Evolutionary conservation across 2,329 filamentous ascomycete species (phyloP).

Genomic region (Bertia moriformis): DNA sequence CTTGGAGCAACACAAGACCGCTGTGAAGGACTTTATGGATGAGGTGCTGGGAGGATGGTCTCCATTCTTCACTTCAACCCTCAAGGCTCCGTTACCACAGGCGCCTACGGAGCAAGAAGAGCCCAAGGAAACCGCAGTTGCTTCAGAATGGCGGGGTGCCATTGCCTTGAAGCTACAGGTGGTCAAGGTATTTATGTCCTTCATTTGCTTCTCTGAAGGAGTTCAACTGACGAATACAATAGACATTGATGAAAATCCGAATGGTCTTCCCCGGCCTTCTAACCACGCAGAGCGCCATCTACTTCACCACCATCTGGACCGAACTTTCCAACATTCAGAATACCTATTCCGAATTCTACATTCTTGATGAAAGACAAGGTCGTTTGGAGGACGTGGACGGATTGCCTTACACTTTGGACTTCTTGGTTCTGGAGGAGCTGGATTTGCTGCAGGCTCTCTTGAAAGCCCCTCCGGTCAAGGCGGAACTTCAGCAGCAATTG

Average conservation of each 20-base stretch:
- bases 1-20: constrained; percentile 76
- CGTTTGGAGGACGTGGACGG: constrained; percentile 79
- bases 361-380: constrained; percentile 72
- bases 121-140: constrained; percentile 20
- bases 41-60: constrained; percentile 73
- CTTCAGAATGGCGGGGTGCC: constrained; percentile 63
- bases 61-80: constrained; percentile 69
- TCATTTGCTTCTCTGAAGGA: constrained; percentile 1
- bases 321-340: constrained; percentile 63
- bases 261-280: constrained; percentile 70
- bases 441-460: constrained; percentile 89
- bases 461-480: constrained; percentile 72
- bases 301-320: constrained; percentile 81
- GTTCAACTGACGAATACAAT: too few relatives aligned
- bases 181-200: constrained; percentile 40
- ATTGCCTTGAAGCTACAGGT: constrained; percentile 83
- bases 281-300: constrained; percentile 63
- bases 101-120: constrained; percentile 34
- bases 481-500: constrained; percentile 73
- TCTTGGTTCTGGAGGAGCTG: constrained; percentile 81
- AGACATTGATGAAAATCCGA: constrained; percentile 80
- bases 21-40: constrained; percentile 79
- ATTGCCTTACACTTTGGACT: constrained; percentile 88
- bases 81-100: constrained; percentile 65
- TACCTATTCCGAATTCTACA: constrained; percentile 70